A percentile compares a stretch with the other conserved stretches of the same genome.
phyloP scores from a whole-genome alignment of 2,329 filamentous ascomycete species.

The Cytospora mali region DNA sequence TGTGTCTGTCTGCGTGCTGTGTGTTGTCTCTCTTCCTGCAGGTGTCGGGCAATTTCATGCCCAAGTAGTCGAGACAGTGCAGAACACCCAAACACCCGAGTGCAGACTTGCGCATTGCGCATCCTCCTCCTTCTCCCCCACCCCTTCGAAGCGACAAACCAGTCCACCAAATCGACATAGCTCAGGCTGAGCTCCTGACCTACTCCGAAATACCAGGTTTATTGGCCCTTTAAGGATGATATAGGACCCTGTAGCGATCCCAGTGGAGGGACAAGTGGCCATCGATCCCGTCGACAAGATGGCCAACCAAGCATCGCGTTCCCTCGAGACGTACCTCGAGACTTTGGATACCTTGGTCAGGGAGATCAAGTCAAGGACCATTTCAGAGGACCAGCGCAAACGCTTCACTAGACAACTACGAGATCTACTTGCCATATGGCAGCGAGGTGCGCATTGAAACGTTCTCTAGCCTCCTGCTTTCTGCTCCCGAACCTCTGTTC shows the following conservation, averaged over 20 bases:
- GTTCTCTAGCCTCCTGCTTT: not conserved
- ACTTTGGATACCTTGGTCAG: conserved; percentile 57
- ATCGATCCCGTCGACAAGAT: conserved; percentile 30
- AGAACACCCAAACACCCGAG: not conserved
- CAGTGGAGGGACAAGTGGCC: conserved; percentile 26
- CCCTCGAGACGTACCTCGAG: conserved; percentile 55
- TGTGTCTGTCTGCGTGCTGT: too few relatives aligned
- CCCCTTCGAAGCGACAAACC: not conserved
- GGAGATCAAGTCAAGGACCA: conserved; percentile 55
- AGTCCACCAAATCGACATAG: conserved; percentile 1
- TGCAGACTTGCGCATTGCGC: not conserved
- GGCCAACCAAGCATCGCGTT: conserved; percentile 46
- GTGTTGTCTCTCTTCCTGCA: not conserved
- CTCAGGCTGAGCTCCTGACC: conserved; percentile 1
- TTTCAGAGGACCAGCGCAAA: conserved; percentile 54
- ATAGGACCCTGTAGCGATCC: conserved; percentile 20
- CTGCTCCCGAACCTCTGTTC: not conserved
- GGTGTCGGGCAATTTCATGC: not conserved
- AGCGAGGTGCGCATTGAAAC: conserved; percentile 50
- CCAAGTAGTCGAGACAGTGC: not conserved
- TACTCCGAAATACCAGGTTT: not conserved
- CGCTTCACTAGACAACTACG: conserved; percentile 57
- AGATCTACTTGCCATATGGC: conserved; percentile 57
- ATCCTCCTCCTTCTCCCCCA: not conserved
- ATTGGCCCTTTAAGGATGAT: conserved; percentile 24